Evolutionary conservation across 345 rosid species (phyloP).

Genomic region (Nasturtium officinale): DNA sequence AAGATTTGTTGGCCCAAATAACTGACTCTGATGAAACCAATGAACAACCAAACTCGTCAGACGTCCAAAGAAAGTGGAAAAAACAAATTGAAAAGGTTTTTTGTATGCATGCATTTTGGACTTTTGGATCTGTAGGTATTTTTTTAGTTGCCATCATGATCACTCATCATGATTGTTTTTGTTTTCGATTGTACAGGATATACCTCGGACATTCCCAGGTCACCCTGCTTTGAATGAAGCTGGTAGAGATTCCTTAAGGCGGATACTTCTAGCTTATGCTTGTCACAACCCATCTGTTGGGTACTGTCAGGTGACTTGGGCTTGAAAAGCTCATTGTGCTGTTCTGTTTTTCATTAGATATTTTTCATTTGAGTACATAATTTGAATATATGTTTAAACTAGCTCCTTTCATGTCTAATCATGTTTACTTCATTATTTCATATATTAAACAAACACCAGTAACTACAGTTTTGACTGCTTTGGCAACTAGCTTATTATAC

Average conservation of each 20-base stretch:
- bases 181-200: slow-evolving; percentile 58
- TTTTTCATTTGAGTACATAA: neutral
- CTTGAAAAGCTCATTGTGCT: neutral
- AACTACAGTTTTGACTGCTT: neutral
- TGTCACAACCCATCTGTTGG: slow-evolving; percentile 93
- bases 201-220: slow-evolving; percentile 94
- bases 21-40: slow-evolving; percentile 49
- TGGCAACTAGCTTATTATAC: too few relatives aligned
- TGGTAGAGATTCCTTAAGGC: slow-evolving; percentile 88
- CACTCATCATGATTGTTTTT: slow-evolving; percentile 46
- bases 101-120: slow-evolving; percentile 58
- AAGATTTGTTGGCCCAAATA: slow-evolving; percentile 70
- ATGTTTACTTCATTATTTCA: too few relatives aligned
- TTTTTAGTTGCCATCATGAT: slow-evolving; percentile 40
- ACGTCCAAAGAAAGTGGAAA: slow-evolving; percentile 61
- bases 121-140: slow-evolving; percentile 58
- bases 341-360: too few relatives aligned
- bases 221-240: slow-evolving; percentile 91
- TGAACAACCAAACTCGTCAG: slow-evolving; percentile 47
- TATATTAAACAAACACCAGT: too few relatives aligned
- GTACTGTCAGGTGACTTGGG: slow-evolving; percentile 86
- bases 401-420: too few relatives aligned
- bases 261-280: slow-evolving; percentile 89
- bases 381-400: too few relatives aligned
- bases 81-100: slow-evolving; percentile 98